Percentiles rank a stretch among this genome's conserved stretches.
phyloP scores from a whole-genome alignment of 192 early-diverging fungal species.

The Chytriomyces sp. region DNA sequence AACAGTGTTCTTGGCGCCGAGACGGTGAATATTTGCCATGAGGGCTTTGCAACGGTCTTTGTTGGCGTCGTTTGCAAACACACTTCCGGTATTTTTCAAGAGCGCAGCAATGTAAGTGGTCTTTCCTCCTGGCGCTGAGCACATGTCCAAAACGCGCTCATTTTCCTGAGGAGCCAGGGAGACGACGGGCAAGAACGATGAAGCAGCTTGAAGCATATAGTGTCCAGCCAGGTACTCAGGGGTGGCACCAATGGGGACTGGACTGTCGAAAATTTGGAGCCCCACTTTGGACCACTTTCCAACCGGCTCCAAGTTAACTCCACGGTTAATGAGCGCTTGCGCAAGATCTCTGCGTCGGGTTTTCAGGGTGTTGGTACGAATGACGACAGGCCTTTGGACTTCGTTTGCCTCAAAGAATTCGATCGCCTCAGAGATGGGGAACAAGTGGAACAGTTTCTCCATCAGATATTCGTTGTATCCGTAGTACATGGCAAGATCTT shows the following conservation, averaged over 20 bases:
- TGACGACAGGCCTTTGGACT: conserved; percentile 90
- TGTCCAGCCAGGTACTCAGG: conserved; percentile 99
- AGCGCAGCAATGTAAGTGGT: conserved; percentile 91
- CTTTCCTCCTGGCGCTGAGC: conserved; percentile 95
- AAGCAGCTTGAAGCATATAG: conserved; percentile 98
- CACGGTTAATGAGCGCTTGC: conserved; percentile 91
- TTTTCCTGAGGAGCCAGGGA: conserved; percentile 93
- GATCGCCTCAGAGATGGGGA: conserved; percentile 83
- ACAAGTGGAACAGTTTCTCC: conserved; percentile 90
- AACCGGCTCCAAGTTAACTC: conserved; percentile 96
- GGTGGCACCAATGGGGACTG: conserved; percentile 95
- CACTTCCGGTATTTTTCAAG: conserved; percentile 95
- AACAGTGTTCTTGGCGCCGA: conserved; percentile 84
- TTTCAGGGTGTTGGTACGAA: conserved; percentile 96
- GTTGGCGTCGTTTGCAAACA: conserved; percentile 97
- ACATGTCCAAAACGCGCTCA: conserved; percentile 96
- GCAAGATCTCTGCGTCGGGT: conserved; percentile 93
- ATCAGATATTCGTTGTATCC: conserved; percentile 92
- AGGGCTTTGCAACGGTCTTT: conserved; percentile 90
- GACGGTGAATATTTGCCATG: conserved; percentile 88
- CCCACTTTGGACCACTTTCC: conserved; percentile 99
- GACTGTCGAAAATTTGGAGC: conserved; percentile 92
- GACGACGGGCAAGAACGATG: conserved; percentile 97
- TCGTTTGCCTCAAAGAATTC: conserved; percentile 99
- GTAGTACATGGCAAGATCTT: conserved; percentile 92